Conservation (phyloP, 306 rosid genomes). For the Senna tora region DNA sequence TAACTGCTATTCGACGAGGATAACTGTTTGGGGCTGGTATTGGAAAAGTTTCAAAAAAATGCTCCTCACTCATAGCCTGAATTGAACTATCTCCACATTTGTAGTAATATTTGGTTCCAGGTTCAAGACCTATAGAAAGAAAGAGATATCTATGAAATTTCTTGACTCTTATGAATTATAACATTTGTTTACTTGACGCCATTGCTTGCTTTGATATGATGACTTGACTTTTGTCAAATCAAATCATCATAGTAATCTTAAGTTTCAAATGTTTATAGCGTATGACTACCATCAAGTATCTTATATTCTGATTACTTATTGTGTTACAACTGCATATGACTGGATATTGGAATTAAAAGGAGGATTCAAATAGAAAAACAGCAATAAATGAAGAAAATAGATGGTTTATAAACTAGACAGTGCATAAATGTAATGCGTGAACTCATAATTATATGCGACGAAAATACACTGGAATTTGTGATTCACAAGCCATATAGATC, state of each 20-base stretch:
- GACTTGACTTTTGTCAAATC: not conserved
- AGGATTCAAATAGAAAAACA: constrained; percentile 13
- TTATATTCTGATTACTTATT: constrained; percentile 4
- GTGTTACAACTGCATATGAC: constrained; percentile 1
- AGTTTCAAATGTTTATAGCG: not conserved
- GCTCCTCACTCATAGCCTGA: constrained; percentile 76
- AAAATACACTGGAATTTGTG: not conserved
- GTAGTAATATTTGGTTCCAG: constrained; percentile 71
- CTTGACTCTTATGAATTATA: constrained; percentile 13
- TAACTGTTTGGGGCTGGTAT: constrained; percentile 53
- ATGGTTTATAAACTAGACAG: not conserved
- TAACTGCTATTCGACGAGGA: constrained; percentile 71
- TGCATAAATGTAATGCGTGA: constrained; percentile 2
- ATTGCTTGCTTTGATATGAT: constrained; percentile 17
- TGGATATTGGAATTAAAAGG: not conserved
- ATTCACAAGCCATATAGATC: not conserved
- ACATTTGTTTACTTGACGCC: constrained; percentile 18
- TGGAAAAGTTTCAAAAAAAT: constrained; percentile 64
- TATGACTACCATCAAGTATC: constrained; percentile 10
- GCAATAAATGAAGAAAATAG: constrained; percentile 2
- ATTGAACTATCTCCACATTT: constrained; percentile 85
- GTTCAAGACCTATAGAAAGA: constrained; percentile 72
- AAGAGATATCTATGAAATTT: constrained; percentile 30
- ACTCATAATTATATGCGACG: constrained; percentile 13
- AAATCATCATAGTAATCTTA: constrained; percentile 1